Base-by-base conservation (phyloP, 2,329 filamentous ascomycete genomes). In the Penicillium digitatum region DNA sequence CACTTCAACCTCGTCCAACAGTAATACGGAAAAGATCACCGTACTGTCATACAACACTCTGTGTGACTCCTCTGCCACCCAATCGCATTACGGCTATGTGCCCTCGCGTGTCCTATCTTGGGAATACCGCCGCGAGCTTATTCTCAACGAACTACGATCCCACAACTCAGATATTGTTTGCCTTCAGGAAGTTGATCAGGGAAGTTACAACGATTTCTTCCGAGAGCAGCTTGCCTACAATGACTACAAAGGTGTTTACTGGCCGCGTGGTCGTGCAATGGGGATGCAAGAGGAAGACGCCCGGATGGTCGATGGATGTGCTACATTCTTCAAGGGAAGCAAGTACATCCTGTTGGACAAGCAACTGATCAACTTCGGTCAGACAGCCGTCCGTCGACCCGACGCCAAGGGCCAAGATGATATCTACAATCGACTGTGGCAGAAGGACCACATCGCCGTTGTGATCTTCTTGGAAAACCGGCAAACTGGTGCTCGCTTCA, bases 361-460 rank as follows among this genome's bases (percentile, higher is more conserved):
- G 78, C 89, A 95, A 69, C 79, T 96, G 60, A 87, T 99, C 67
- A 91, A 96, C 73, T 96, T 96, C 70, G 87, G 89, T 35, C 88
- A 90, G 56, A 89, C 90, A 54, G 93, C 93, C 62, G 96, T 99
- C 74, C 94, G 95, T 70, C 82, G 94, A 62, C 90, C 92, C 3
- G 94, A 97, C 71, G 96, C 96, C 85, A 97, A 97, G 77, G 90
- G 92, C 54, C 90, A 95, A 67, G 90, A 95, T 69, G 94, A 99
- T 67, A 93, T 97, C 54, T 97, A 96, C 81, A 99, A 99, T 72
- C 88, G 94, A 27, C 88, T 99, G 57, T 97, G 96, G 94, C 92
- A 93, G 58, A 90, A 94, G 76, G 94, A 99, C 79, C 93, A 97
- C 71, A 96, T 99, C 72, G 94, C 89, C 16, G 87, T 96, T 45